Conservation (phyloP, 805 yeast genomes). For the Ogataea pilisensis region DNA sequence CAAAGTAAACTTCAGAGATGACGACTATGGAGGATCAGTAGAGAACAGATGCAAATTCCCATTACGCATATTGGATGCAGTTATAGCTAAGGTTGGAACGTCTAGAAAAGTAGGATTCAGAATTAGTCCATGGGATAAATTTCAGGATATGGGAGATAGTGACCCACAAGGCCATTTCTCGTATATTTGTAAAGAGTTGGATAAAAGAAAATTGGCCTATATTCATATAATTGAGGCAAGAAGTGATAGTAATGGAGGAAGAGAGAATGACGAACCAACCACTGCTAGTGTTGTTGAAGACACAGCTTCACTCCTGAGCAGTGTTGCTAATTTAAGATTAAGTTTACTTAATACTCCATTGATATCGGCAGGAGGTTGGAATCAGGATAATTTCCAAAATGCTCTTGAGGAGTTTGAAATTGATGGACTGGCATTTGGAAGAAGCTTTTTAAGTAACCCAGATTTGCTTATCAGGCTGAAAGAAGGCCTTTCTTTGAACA, state of each 20-base stretch:
- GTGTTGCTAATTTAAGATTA: slow-evolving; percentile 7
- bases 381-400: slow-evolving; percentile 21
- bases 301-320: slow-evolving; percentile 8
- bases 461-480: slow-evolving; percentile 46
- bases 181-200: slow-evolving; percentile 32
- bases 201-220: slow-evolving; percentile 33
- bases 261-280: slow-evolving; percentile 18
- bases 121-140: slow-evolving; percentile 35
- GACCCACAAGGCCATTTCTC: slow-evolving; percentile 21
- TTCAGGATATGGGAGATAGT: slow-evolving; percentile 17
- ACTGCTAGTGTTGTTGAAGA: slow-evolving; percentile 22
- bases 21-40: slow-evolving; percentile 50
- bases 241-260: slow-evolving; percentile 25
- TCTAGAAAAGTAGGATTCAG: slow-evolving; percentile 33
- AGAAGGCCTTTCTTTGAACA: slow-evolving; percentile 36
- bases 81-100: slow-evolving; percentile 33
- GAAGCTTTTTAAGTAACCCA: slow-evolving; percentile 52
- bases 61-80: slow-evolving; percentile 35
- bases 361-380: slow-evolving; percentile 28
- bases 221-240: slow-evolving; percentile 37
- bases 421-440: slow-evolving; percentile 38
- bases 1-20: slow-evolving; percentile 37
- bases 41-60: slow-evolving; percentile 36
- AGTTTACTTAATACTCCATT: slow-evolving; percentile 28
- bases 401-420: slow-evolving; percentile 4